A percentile compares a stretch with the other conserved stretches of the same genome.
Evolutionary conservation across 2,329 filamentous ascomycete genomes (phyloP).

Genomic region (Hortaea werneckii): DNA sequence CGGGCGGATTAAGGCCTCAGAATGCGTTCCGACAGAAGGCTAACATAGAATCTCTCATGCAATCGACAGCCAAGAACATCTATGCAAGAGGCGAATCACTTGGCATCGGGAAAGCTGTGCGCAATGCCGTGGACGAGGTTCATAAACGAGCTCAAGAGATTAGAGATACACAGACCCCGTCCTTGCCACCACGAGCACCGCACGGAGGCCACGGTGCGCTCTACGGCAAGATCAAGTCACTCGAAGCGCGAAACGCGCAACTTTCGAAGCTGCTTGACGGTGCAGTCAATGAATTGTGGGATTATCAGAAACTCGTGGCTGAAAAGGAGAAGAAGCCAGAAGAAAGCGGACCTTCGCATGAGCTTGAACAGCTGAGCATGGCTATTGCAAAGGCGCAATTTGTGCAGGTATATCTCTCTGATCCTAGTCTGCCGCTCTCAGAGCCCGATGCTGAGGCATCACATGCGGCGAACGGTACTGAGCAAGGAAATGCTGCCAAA

Average conservation of each 20-base stretch:
- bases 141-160: constrained; percentile 62
- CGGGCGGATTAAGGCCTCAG: constrained; percentile 3
- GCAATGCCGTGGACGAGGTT: constrained; percentile 73
- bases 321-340: constrained; percentile 26
- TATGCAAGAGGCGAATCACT: constrained; percentile 64
- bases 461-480: neutral
- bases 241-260: constrained; percentile 57
- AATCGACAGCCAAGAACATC: constrained; percentile 66
- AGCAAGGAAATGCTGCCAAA: neutral
- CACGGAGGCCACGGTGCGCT: constrained; percentile 1
- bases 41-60: constrained; percentile 59
- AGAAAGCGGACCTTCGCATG: constrained; percentile 20
- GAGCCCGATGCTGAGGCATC: constrained; percentile 21
- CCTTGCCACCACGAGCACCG: constrained; percentile 29
- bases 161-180: constrained; percentile 36
- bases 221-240: constrained; percentile 30
- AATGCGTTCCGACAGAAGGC: constrained; percentile 23
- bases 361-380: constrained; percentile 31
- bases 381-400: constrained; percentile 43
- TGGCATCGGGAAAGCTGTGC: constrained; percentile 68
- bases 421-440: constrained; percentile 35
- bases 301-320: constrained; percentile 38
- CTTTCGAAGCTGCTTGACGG: constrained; percentile 59
- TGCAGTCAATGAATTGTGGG: constrained; percentile 53
- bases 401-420: constrained; percentile 41